Evolutionary conservation across 169 alveolate species (phyloP).

Genomic region (Besnoitia besnoiti): DNA sequence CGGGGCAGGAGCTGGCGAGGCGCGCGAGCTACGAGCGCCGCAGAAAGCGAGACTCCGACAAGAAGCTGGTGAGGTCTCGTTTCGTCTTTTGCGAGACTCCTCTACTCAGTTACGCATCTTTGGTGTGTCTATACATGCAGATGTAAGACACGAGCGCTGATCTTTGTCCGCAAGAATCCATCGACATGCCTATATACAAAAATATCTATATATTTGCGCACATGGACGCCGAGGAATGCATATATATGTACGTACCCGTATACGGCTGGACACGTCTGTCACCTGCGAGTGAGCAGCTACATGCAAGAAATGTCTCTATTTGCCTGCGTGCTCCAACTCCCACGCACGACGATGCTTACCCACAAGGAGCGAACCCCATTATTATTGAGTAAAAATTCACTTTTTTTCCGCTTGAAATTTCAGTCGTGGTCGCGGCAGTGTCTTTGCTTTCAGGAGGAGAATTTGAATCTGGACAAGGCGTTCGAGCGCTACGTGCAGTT

Average conservation of each 20-base stretch:
- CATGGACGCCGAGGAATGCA: no score
- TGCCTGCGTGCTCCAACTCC: no score
- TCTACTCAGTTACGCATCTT: neutral
- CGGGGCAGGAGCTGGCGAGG: neutral
- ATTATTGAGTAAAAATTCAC: no score
- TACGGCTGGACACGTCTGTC: neutral
- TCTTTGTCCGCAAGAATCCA: neutral
- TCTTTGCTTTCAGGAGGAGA: neutral
- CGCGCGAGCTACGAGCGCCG: slow-evolving; percentile 5
- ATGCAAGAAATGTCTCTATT: neutral
- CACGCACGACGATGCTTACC: no score
- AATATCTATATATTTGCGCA: neutral
- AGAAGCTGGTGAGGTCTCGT: neutral
- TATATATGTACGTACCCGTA: neutral
- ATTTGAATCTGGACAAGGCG: neutral
- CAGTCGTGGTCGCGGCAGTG: neutral
- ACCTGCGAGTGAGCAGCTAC: neutral
- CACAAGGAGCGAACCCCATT: no score
- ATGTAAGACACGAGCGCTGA: no score
- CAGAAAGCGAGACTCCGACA: neutral
- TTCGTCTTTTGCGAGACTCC: no score
- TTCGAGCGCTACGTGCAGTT: neutral
- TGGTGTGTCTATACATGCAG: neutral
- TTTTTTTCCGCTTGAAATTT: no score
- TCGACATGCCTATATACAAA: neutral